A percentile compares a stretch with the other conserved stretches of the same genome.
phyloP scores from a whole-genome alignment of 169 alveolate genomes.

The Babesia bigemina region DNA sequence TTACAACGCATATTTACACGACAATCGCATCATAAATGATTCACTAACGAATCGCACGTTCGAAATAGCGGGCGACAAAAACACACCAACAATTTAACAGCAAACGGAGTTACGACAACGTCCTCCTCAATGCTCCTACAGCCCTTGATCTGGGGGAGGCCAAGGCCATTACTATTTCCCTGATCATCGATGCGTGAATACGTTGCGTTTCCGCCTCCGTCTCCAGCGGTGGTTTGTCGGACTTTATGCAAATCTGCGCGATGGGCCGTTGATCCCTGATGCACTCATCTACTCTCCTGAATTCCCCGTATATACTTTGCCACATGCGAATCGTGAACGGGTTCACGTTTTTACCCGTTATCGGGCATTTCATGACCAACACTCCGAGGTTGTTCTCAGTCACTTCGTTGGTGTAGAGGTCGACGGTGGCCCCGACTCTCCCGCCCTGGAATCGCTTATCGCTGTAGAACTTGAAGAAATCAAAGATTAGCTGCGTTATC shows the following conservation, averaged over 20 bases:
- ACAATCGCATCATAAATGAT: too few relatives aligned
- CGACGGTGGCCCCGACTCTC: slow-evolving; percentile 41
- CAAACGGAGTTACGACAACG: neutral
- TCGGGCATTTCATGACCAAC: slow-evolving; percentile 62
- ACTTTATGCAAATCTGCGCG: slow-evolving; percentile 12
- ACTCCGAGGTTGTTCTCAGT: slow-evolving; percentile 50
- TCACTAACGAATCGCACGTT: too few relatives aligned
- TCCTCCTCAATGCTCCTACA: slow-evolving; percentile 3
- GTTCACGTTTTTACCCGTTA: slow-evolving; percentile 66
- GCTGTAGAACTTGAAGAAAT: slow-evolving; percentile 57
- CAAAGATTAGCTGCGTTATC: slow-evolving; percentile 35
- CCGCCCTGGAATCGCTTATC: slow-evolving; percentile 51
- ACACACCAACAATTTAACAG: too few relatives aligned
- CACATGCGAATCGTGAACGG: slow-evolving; percentile 64
- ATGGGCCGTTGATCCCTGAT: slow-evolving; percentile 36
- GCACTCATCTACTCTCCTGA: slow-evolving; percentile 38
- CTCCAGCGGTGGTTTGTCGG: slow-evolving; percentile 13
- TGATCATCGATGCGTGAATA: slow-evolving; percentile 10
- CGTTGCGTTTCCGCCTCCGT: slow-evolving; percentile 23
- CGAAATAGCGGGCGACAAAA: too few relatives aligned
- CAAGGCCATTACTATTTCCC: neutral
- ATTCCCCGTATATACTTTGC: slow-evolving; percentile 66
- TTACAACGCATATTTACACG: too few relatives aligned
- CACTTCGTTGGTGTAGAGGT: slow-evolving; percentile 48
- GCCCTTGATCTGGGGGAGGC: neutral